Conservation (phyloP, 106 monocot species). For the Ottelia alismoides region DNA sequence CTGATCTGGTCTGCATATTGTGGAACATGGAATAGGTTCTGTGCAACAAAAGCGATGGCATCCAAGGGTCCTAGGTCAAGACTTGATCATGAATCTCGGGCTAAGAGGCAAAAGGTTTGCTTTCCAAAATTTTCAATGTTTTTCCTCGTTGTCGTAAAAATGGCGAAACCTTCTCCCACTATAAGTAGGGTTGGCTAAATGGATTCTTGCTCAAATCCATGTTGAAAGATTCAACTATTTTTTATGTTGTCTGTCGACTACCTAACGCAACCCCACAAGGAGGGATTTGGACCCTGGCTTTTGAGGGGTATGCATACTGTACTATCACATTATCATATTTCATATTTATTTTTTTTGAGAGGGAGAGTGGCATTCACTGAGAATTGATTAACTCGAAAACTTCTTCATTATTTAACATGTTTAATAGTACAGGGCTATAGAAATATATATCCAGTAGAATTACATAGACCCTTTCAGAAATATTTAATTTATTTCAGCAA, state of each 20-base stretch:
- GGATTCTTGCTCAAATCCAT: background rate
- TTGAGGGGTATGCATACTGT: too few relatives aligned
- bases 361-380: too few relatives aligned
- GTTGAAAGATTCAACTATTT: background rate
- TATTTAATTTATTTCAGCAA: too few relatives aligned
- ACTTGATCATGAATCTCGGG: slow-evolving; percentile 72
- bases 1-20: too few relatives aligned
- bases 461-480: too few relatives aligned
- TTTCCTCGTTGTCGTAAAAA: background rate
- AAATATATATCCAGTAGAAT: too few relatives aligned
- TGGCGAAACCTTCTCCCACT: background rate
- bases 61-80: slow-evolving; percentile 90
- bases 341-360: too few relatives aligned
- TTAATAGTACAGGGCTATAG: too few relatives aligned
- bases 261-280: background rate
- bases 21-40: too few relatives aligned
- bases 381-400: too few relatives aligned
- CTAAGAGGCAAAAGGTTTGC: slow-evolving; percentile 79
- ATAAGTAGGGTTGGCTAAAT: background rate
- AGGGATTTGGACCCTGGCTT: background rate
- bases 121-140: background rate
- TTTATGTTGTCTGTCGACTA: background rate
- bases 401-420: too few relatives aligned
- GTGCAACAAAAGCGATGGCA: slow-evolving; percentile 76
- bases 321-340: too few relatives aligned